These are phyloP conservation scores for Spergularia bocconei DNA, from an alignment of 148 eudicot species.

Conservation along the genomic window DNA sequence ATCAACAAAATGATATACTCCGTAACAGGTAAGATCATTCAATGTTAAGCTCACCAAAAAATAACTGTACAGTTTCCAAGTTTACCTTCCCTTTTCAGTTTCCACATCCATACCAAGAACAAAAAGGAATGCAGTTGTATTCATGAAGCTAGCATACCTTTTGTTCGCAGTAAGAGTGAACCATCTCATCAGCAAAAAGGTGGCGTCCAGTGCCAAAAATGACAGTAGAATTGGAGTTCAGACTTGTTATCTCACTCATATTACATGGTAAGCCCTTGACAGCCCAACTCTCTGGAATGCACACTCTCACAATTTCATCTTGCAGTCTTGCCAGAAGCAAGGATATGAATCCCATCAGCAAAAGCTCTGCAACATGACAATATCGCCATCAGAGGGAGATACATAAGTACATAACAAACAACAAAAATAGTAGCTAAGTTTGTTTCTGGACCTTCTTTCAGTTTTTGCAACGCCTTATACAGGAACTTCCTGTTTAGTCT, in stretches of 20 bases:
- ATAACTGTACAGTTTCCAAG: neutral
- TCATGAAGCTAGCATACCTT: constrained; percentile 16
- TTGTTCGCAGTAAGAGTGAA: constrained; percentile 19
- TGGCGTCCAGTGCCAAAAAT: constrained; percentile 21
- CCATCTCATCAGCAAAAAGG: constrained; percentile 20
- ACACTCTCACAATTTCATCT: constrained; percentile 26
- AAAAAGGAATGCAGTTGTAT: neutral
- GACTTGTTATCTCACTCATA: neutral
- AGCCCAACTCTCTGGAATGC: constrained; percentile 30
- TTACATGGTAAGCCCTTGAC: constrained; percentile 29
- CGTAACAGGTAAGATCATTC: neutral
- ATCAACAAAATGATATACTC: neutral
- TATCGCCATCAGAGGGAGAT: neutral
- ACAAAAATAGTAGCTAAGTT: neutral
- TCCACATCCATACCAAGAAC: neutral
- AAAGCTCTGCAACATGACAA: constrained; percentile 22
- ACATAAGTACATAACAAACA: neutral
- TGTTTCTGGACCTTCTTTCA: constrained; percentile 28
- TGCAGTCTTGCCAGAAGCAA: constrained; percentile 29
- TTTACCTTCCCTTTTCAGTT: neutral
- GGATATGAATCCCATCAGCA: constrained; percentile 37
- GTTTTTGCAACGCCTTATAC: constrained; percentile 25
- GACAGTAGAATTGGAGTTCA: neutral
- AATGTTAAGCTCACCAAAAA: neutral
- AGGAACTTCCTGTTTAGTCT: constrained; percentile 26